Evolutionary conservation across 2,329 filamentous ascomycete genomes (phyloP), one percentile per base, ranked within the genome.

Genomic region (Arthrobotrys musiformis): DNA sequence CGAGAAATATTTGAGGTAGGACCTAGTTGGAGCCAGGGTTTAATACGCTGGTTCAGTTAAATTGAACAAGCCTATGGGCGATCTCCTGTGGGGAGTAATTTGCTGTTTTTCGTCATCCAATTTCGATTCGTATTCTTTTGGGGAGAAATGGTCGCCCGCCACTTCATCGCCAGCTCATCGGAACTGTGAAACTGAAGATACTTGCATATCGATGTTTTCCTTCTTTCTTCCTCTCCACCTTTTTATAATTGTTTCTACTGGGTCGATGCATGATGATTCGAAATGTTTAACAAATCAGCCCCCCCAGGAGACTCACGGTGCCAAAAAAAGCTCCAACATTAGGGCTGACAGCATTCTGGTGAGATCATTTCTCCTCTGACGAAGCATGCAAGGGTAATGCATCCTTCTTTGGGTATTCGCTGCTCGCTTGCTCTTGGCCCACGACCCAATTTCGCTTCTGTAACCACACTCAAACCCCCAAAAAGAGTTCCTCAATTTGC

Each of bases 401-500:
- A 52, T 76, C 64, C 72, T 50, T 44, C 46, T 64, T 76, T 64
- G 56, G 50, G 72, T 24, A 54, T 42, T 61, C 22, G 48, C 46
- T 46, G 19, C 46, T 76, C 61, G 50, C 54, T 73, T 61, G 44
- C 48, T 69, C 54, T 69, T 37, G 44, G 44, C 37, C 64, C 64
- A 35, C 54, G 63, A 62, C 56, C 64, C 64, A 76, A 76, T 76
- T 76, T 76, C 72, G 72, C 64, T 70, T 76, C 72, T 76, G 72
- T 76, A 76, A 70, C 72, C 72, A 76, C 72, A 76, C 72, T 66
- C 58, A 58, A 76, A 76, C 68, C 62, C 48, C 50, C 8, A 58
- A 46, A 56, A 54, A 70, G 72, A 76, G 72, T 76, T 76, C 72
- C 72, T 76, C 72, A 76, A 70, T 76, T 70, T 76, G 72, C 58